Conservation (phyloP, 352 stramenopile species). For the Phytophthora macrochlamydospora region DNA sequence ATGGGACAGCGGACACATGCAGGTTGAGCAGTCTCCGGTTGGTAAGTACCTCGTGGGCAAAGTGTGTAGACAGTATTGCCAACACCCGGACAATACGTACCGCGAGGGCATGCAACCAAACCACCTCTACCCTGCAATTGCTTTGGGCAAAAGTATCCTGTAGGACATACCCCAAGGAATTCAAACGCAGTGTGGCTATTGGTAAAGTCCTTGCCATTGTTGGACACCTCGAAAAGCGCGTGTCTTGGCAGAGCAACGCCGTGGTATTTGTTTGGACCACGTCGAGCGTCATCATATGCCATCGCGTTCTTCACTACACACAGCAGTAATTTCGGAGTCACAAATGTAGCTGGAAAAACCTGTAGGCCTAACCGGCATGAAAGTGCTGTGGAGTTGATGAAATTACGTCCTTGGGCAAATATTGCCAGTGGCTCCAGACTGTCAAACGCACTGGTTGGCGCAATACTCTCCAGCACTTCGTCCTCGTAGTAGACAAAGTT, state of each 20-base stretch:
- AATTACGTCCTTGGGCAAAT: slow-evolving; percentile 75
- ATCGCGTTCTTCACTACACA: slow-evolving; percentile 73
- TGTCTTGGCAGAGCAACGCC: slow-evolving; percentile 30
- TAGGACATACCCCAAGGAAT: slow-evolving; percentile 81
- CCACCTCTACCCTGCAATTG: slow-evolving; percentile 45
- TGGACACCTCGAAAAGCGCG: slow-evolving; percentile 91
- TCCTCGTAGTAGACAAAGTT: slow-evolving; percentile 94
- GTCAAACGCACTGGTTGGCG: slow-evolving; percentile 64
- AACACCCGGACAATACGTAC: slow-evolving; percentile 77
- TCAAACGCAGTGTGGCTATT: slow-evolving; percentile 77
- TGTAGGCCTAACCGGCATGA: slow-evolving; percentile 89
- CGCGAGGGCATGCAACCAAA: slow-evolving; percentile 66
- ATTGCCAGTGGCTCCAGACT: slow-evolving; percentile 46
- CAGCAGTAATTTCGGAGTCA: slow-evolving; percentile 86
- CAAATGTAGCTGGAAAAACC: slow-evolving; percentile 83
- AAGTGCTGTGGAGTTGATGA: slow-evolving; percentile 94
- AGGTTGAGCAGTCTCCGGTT: slow-evolving; percentile 75
- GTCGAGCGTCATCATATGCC: slow-evolving; percentile 43
- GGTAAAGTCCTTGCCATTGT: slow-evolving; percentile 96
- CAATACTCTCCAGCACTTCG: slow-evolving; percentile 63
- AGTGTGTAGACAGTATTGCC: slow-evolving; percentile 93
- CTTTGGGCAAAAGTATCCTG: slow-evolving; percentile 87
- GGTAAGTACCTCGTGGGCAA: slow-evolving; percentile 95
- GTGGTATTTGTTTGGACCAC: slow-evolving; percentile 18
- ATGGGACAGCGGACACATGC: slow-evolving; percentile 94